Conservation (phyloP, 2,329 filamentous ascomycete species). For the Fusarium lyarnte region DNA sequence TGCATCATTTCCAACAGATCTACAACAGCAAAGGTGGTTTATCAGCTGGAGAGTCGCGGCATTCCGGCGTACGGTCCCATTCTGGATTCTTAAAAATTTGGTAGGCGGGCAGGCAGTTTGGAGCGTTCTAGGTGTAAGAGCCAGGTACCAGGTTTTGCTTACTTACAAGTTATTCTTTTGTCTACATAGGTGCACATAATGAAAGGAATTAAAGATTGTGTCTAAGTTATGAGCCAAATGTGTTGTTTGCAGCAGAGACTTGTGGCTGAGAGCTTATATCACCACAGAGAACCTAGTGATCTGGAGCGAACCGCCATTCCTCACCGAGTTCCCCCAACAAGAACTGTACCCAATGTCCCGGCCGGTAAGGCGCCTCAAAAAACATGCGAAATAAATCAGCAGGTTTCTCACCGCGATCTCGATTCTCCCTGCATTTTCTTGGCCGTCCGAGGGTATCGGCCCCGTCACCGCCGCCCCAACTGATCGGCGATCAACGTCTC, state of each 20-base stretch:
- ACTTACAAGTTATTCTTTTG: not conserved
- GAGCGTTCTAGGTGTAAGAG: not conserved
- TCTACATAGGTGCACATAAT: not conserved
- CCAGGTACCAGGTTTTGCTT: not conserved
- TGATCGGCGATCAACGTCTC: constrained; percentile 11
- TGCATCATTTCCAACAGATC: constrained; percentile 73
- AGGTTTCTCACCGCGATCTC: not conserved
- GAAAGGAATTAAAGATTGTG: not conserved
- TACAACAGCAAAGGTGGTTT: constrained; percentile 70
- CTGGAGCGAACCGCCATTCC: not conserved
- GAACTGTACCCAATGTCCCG: no score
- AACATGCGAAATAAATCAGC: not conserved
- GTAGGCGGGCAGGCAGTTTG: no score
- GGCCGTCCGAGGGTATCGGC: constrained; percentile 7
- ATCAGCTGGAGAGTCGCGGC: constrained; percentile 68
- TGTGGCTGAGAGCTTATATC: no score
- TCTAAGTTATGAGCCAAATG: no score
- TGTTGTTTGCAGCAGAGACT: no score
- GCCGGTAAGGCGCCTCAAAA: not conserved
- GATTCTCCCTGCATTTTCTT: not conserved
- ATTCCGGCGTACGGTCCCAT: constrained; percentile 74
- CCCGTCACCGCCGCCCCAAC: not conserved
- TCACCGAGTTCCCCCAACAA: not conserved
- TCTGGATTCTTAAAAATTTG: constrained; percentile 58
- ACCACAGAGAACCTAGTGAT: no score